A percentile compares a stretch with the other conserved stretches of the same genome.
Evolutionary conservation across 2,329 filamentous ascomycete genomes (phyloP).

Genomic region (Triangularia verruculosa): DNA sequence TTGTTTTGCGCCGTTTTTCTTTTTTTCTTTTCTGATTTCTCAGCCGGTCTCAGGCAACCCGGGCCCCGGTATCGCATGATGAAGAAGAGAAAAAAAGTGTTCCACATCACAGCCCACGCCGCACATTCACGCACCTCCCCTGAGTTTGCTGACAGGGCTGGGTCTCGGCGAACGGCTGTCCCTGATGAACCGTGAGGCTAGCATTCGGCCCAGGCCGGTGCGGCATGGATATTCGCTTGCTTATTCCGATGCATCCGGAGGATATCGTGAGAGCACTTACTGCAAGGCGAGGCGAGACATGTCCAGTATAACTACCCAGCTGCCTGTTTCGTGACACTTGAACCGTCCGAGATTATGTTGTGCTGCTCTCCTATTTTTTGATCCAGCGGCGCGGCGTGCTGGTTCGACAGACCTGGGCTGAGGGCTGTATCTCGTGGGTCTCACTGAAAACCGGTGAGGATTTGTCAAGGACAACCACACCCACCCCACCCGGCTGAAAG

Average conservation of each 20-base stretch:
- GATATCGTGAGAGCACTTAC: not conserved
- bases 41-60: not conserved
- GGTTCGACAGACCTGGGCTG: not conserved
- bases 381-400: not conserved
- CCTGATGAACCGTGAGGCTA: conserved; percentile 7
- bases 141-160: conserved; percentile 13
- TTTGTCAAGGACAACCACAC: conserved; percentile 10
- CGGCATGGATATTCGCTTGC: conserved; percentile 1
- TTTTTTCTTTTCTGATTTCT: not conserved
- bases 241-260: conserved; percentile 5
- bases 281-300: not conserved
- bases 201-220: conserved; percentile 22
- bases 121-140: conserved; percentile 3
- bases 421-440: not conserved
- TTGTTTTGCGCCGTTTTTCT: conserved; percentile 7
- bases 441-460: not conserved
- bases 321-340: not conserved
- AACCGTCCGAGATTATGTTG: not conserved
- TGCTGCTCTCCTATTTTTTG: not conserved
- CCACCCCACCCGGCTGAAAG: conserved; percentile 7
- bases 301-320: not conserved
- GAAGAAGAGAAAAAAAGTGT: conserved; percentile 3
- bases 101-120: not conserved
- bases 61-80: conserved; percentile 4
- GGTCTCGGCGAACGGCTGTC: conserved; percentile 13